Conservation (phyloP, 441 rosid genomes). For the Biscutella laevigata region DNA sequence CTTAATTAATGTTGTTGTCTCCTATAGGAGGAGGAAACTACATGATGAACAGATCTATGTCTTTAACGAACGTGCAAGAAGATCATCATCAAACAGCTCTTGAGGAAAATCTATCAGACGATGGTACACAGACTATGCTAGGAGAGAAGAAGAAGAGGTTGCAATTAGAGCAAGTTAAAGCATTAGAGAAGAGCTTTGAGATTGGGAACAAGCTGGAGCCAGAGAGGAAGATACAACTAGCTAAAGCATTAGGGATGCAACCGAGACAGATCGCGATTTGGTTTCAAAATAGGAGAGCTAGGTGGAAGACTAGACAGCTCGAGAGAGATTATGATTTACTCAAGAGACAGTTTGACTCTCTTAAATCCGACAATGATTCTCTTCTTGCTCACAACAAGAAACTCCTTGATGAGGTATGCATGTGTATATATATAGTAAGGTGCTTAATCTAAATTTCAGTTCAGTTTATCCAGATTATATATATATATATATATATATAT, state of each 20-base stretch:
- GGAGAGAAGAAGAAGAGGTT: conserved; percentile 98
- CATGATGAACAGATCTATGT: conserved; percentile 79
- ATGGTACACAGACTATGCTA: conserved; percentile 53
- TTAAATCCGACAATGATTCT: conserved; percentile 76
- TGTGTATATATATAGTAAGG: not conserved
- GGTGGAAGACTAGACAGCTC: conserved; percentile 93
- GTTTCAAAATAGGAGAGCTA: conserved; percentile 95
- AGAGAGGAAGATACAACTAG: conserved; percentile 84
- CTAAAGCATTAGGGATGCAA: conserved; percentile 75
- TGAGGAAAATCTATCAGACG: conserved; percentile 87
- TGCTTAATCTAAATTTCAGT: not conserved
- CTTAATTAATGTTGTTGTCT: not conserved
- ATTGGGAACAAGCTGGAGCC: conserved; percentile 91
- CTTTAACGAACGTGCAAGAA: conserved; percentile 46
- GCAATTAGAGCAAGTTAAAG: conserved; percentile 77
- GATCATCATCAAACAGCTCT: conserved; percentile 38
- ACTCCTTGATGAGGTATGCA: conserved; percentile 65
- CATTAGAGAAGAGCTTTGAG: conserved; percentile 88
- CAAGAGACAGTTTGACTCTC: conserved; percentile 27
- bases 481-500: not conserved
- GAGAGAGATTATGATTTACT: conserved; percentile 38
- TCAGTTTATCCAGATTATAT: not conserved
- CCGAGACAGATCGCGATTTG: conserved; percentile 92
- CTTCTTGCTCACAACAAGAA: conserved; percentile 76
- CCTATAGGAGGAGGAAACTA: conserved; percentile 43